Conservation (phyloP, 306 rosid species). For the Herpetospermum pedunculosum region DNA sequence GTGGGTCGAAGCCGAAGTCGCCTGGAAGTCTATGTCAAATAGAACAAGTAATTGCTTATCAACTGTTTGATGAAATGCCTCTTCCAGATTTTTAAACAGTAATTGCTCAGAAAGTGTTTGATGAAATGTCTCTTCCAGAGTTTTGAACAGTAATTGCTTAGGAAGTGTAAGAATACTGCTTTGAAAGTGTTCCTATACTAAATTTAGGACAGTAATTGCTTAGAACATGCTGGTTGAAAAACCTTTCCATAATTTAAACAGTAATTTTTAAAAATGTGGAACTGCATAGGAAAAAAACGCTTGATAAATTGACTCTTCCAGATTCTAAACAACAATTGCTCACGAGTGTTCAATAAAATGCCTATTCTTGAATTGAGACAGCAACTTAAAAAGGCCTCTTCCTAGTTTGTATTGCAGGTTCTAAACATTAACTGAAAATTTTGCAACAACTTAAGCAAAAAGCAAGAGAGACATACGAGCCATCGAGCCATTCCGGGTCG, state of each 20-base stretch:
- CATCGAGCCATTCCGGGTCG: conserved; percentile 99
- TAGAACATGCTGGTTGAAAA: neutral
- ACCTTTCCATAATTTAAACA: neutral
- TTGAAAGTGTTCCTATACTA: neutral
- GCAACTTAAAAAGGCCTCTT: no score
- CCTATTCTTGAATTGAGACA: neutral
- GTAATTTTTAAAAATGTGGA: neutral
- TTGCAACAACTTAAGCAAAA: neutral
- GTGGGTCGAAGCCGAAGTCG: conserved; percentile 91
- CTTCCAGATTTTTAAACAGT: neutral
- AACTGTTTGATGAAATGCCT: neutral
- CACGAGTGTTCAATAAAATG: neutral
- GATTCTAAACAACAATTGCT: neutral
- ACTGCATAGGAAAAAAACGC: no score
- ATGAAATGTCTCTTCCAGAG: neutral
- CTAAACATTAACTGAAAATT: neutral
- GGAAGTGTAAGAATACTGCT: neutral
- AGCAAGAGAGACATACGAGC: conserved; percentile 60
- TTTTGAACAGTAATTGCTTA: neutral
- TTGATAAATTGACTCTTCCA: neutral
- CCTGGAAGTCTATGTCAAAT: conserved; percentile 71
- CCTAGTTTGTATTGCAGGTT: no score
- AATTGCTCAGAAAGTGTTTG: neutral
- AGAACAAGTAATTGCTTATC: neutral
- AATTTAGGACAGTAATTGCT: neutral